Conservation (phyloP, 352 stramenopile species). For the Pythium chondricola region DNA sequence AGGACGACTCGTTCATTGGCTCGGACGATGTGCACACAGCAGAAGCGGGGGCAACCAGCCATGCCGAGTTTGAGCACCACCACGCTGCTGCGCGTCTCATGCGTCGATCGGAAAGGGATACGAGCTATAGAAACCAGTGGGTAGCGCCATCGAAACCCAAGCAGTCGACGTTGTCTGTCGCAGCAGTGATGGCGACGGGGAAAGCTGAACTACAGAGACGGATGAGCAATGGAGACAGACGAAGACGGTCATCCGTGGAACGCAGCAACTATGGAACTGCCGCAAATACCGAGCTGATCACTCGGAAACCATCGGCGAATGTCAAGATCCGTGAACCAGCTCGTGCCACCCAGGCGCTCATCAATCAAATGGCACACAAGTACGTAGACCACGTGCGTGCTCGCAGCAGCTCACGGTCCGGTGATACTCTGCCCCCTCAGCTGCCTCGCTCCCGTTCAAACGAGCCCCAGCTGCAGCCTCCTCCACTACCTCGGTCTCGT, state of each 20-base stretch:
- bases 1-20: slow-evolving; percentile 26
- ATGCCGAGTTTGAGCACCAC: slow-evolving; percentile 5
- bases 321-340: slow-evolving; percentile 6
- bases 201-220: slow-evolving; percentile 13
- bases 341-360: not conserved
- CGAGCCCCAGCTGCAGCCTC: too few relatives aligned
- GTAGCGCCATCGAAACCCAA: not conserved
- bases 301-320: slow-evolving; percentile 5
- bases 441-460: too few relatives aligned
- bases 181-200: slow-evolving; percentile 14
- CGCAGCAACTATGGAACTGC: slow-evolving; percentile 6
- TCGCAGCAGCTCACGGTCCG: slow-evolving; percentile 12
- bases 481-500: too few relatives aligned
- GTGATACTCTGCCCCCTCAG: not conserved
- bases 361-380: slow-evolving; percentile 13
- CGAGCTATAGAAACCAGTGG: slow-evolving; percentile 8
- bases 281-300: slow-evolving; percentile 1
- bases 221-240: slow-evolving; percentile 10
- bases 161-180: not conserved
- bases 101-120: slow-evolving; percentile 17
- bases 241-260: too few relatives aligned
- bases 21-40: too few relatives aligned
- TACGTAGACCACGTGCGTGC: slow-evolving; percentile 12
- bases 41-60: not conserved
- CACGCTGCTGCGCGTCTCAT: not conserved